Evolutionary conservation across 176 grass and related monocot species (phyloP).

Genomic region (Oryza punctata): DNA sequence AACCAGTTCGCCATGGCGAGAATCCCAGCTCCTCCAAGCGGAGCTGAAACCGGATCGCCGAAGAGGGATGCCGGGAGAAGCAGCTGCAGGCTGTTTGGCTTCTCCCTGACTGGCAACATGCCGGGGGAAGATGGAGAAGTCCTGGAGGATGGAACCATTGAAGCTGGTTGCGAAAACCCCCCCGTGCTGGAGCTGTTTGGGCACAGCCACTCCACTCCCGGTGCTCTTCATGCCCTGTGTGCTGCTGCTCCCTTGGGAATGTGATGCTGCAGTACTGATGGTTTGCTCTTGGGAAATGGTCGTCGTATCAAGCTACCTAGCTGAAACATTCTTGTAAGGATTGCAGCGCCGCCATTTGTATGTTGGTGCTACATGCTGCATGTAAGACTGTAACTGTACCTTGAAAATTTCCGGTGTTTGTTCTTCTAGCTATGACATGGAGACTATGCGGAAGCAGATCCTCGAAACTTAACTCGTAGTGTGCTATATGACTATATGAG

Average conservation of each 20-base stretch:
- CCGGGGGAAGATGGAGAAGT: slow-evolving; percentile 35
- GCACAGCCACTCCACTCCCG: slow-evolving; percentile 18
- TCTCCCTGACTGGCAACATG: slow-evolving; percentile 71
- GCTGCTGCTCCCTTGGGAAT: slow-evolving; percentile 54
- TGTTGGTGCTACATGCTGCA: neutral
- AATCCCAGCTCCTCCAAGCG: neutral
- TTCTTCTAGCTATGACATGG: no score
- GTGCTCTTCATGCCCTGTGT: slow-evolving; percentile 48
- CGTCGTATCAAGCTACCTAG: neutral
- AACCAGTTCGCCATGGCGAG: slow-evolving; percentile 4
- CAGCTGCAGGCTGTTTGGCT: slow-evolving; percentile 79
- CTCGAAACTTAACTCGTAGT: no score
- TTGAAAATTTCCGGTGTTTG: neutral
- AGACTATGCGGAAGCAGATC: no score
- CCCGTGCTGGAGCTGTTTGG: slow-evolving; percentile 51
- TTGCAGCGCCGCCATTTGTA: neutral
- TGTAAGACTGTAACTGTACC: neutral
- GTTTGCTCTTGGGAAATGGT: neutral
- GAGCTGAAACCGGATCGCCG: slow-evolving; percentile 5
- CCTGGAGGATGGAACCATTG: slow-evolving; percentile 23
- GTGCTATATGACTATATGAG: no score
- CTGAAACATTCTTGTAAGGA: neutral
- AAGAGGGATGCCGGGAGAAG: slow-evolving; percentile 8
- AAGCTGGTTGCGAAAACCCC: neutral
- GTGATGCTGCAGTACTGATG: slow-evolving; percentile 20